A percentile compares a stretch with the other conserved stretches of the same genome.
phyloP scores from a whole-genome alignment of 495 filamentous ascomycete genomes.

The Immersiella caudata region DNA sequence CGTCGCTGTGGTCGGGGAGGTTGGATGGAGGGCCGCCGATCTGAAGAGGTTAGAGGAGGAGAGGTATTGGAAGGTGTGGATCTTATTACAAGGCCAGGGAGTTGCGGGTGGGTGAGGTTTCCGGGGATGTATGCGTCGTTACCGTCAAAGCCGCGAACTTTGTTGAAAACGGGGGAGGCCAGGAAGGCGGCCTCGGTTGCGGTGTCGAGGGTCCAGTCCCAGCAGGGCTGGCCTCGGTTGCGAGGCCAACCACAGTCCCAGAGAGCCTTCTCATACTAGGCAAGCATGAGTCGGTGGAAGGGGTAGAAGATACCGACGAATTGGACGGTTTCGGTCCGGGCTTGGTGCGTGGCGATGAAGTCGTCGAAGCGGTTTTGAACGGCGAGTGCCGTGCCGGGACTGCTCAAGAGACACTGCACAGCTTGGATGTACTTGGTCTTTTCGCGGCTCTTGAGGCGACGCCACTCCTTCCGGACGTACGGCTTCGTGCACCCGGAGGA shows the following conservation, averaged over 20 bases:
- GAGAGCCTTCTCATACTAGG: conserved; percentile 38
- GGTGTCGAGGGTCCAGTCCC: conserved; percentile 41
- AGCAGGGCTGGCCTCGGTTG: conserved; percentile 37
- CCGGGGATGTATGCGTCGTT: no score
- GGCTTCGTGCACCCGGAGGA: neutral
- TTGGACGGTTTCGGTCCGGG: neutral
- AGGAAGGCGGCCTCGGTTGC: conserved; percentile 28
- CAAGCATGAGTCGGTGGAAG: conserved; percentile 39
- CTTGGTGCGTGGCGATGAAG: neutral
- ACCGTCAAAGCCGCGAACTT: conserved; percentile 28
- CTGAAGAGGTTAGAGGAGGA: neutral
- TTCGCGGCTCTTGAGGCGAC: neutral
- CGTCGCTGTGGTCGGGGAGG: conserved; percentile 4
- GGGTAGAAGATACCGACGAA: conserved; percentile 32
- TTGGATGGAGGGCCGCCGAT: conserved; percentile 20
- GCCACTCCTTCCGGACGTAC: conserved; percentile 12
- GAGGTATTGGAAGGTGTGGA: no score
- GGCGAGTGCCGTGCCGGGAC: neutral
- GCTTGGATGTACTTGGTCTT: neutral
- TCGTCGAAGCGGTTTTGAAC: conserved; percentile 1
- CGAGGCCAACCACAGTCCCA: conserved; percentile 34
- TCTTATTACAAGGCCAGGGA: no score
- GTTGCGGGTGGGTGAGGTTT: no score
- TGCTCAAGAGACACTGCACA: neutral
- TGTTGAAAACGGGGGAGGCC: conserved; percentile 38